Percentiles rank a stretch among this genome's conserved stretches.
phyloP scores from a whole-genome alignment of 805 yeast species.

The Helenozyma baotianmanensis region DNA sequence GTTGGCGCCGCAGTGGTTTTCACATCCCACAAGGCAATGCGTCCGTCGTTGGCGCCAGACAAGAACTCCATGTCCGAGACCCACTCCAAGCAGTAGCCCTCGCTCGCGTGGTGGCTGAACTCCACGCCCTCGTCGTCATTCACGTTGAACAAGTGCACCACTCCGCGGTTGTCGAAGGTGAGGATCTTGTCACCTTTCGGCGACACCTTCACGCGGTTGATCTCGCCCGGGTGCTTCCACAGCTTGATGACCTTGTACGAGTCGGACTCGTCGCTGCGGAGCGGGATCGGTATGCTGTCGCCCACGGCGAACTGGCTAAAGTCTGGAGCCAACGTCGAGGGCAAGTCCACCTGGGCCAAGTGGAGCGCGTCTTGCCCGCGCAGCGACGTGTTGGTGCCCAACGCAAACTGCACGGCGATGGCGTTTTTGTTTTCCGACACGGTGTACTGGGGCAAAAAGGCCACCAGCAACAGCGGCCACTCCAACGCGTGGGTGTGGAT shows the following conservation, averaged over 20 bases:
- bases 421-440: conserved; percentile 23
- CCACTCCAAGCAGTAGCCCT: conserved; percentile 77
- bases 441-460: conserved; percentile 55
- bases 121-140: conserved; percentile 17
- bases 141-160: conserved; percentile 41
- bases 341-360: conserved; percentile 41
- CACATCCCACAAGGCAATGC: conserved; percentile 69
- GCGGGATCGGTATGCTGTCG: conserved; percentile 17
- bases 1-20: conserved; percentile 40
- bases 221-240: conserved; percentile 65
- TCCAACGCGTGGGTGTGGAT: conserved; percentile 63
- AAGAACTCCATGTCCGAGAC: conserved; percentile 42
- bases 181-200: conserved; percentile 47
- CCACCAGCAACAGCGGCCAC: conserved; percentile 68
- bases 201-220: conserved; percentile 56
- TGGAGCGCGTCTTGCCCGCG: conserved; percentile 41
- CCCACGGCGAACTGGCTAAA: conserved; percentile 18
- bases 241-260: conserved; percentile 40
- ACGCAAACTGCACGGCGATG: conserved; percentile 35
- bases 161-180: conserved; percentile 51
- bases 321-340: conserved; percentile 45
- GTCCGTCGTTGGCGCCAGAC: conserved; percentile 63
- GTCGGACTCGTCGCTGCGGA: conserved; percentile 17
- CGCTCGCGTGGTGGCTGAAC: conserved; percentile 54
- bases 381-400: conserved; percentile 46